phyloP scores from a whole-genome alignment of 805 yeast genomes.

The Candida peoriensis region DNA sequence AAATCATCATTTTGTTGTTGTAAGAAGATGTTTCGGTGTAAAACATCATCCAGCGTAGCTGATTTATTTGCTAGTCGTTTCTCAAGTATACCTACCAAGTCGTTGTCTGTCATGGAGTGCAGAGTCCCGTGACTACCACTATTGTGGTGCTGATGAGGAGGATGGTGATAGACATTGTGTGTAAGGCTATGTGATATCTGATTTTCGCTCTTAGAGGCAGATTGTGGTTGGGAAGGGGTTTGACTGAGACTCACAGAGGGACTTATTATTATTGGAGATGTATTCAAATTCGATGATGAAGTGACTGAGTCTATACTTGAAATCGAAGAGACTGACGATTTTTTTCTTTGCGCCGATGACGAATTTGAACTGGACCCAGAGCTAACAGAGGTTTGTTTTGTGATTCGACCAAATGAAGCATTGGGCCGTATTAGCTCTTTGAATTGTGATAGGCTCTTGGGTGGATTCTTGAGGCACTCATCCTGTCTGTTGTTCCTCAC shows the following conservation, averaged over 20 bases:
- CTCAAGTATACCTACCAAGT: neutral
- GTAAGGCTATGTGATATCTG: neutral
- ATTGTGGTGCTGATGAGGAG: neutral
- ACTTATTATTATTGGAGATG: neutral
- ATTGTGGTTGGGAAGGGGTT: no score
- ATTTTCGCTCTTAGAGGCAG: no score
- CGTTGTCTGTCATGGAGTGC: neutral
- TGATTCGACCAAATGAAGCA: slow-evolving; percentile 14
- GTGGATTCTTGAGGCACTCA: slow-evolving; percentile 14
- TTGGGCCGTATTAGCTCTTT: slow-evolving; percentile 18
- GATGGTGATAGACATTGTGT: no score
- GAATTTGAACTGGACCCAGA: no score
- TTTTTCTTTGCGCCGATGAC: neutral
- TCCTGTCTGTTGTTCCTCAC: slow-evolving; percentile 8
- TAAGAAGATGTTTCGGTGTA: slow-evolving; percentile 3
- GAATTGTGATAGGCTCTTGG: slow-evolving; percentile 13
- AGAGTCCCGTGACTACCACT: no score
- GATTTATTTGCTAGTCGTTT: slow-evolving; percentile 4
- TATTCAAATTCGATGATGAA: neutral
- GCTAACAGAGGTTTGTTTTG: slow-evolving; percentile 1
- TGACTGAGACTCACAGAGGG: neutral
- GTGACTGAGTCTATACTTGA: slow-evolving; percentile 1
- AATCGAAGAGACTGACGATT: neutral
- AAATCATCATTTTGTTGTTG: slow-evolving; percentile 9
- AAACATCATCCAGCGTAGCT: slow-evolving; percentile 2